phyloP scores from a whole-genome alignment of 192 early-diverging fungal species.

The Coemansia sp. region DNA sequence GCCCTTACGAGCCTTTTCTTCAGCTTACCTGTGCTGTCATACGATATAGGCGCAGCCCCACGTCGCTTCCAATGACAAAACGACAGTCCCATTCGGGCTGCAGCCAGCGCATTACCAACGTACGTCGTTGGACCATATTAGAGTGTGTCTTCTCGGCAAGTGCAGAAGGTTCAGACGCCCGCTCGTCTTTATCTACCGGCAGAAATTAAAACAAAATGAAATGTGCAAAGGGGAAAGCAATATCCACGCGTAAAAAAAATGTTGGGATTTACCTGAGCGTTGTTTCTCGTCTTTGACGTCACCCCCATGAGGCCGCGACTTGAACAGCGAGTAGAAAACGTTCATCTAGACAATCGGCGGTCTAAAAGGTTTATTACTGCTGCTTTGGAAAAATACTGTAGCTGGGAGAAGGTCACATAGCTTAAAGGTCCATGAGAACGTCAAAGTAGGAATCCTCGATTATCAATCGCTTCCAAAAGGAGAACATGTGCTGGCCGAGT shows the following conservation, averaged over 20 bases:
- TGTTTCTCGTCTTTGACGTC: neutral
- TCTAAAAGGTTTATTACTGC: no score
- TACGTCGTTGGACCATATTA: constrained; percentile 7
- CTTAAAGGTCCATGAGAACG: no score
- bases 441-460: no score
- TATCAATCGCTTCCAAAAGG: no score
- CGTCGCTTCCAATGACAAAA: constrained; percentile 27
- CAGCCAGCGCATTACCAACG: constrained; percentile 42
- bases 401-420: no score
- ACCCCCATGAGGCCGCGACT: no score
- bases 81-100: constrained; percentile 31
- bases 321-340: no score
- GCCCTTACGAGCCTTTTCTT: neutral
- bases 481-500: no score
- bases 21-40: constrained; percentile 21
- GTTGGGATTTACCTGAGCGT: neutral
- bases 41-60: constrained; percentile 33
- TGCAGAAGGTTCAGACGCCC: neutral
- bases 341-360: no score
- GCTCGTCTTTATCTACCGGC: neutral
- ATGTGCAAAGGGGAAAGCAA: neutral
- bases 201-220: neutral
- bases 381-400: no score
- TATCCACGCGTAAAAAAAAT: neutral
- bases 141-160: neutral